These are phyloP conservation scores for Phaseolus coccineus DNA, from an alignment of 331 rosid species.

Conservation along the genomic window DNA sequence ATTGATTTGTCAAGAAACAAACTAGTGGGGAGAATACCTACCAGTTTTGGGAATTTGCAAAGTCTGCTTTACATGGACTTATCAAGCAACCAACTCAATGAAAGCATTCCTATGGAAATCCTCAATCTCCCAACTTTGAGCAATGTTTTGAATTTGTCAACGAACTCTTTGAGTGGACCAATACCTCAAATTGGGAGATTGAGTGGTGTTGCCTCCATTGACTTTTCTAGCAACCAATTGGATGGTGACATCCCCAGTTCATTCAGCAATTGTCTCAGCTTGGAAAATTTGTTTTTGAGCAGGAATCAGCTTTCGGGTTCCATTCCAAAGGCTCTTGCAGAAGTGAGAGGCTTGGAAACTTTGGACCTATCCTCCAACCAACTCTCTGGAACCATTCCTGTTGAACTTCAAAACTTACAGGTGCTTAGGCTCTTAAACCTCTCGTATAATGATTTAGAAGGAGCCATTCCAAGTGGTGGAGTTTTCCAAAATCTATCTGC, in stretches of 20 bases:
- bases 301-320: slow-evolving; percentile 66
- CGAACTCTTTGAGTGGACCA: slow-evolving; percentile 66
- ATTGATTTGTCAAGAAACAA: slow-evolving; percentile 70
- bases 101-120: slow-evolving; percentile 64
- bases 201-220: slow-evolving; percentile 53
- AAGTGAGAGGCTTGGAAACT: slow-evolving; percentile 63
- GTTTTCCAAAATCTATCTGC: slow-evolving; percentile 52
- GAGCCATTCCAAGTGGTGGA: slow-evolving; percentile 65
- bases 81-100: slow-evolving; percentile 68
- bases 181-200: slow-evolving; percentile 64
- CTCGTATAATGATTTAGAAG: slow-evolving; percentile 73
- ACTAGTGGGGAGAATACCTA: slow-evolving; percentile 58
- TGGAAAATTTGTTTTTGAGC: slow-evolving; percentile 59
- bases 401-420: slow-evolving; percentile 54
- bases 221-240: slow-evolving; percentile 66
- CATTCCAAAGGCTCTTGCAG: slow-evolving; percentile 61
- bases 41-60: slow-evolving; percentile 58
- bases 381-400: slow-evolving; percentile 73
- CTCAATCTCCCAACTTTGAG: slow-evolving; percentile 62
- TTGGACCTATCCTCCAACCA: slow-evolving; percentile 80
- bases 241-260: slow-evolving; percentile 62
- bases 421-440: slow-evolving; percentile 63
- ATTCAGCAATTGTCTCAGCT: slow-evolving; percentile 62
- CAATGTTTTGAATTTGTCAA: slow-evolving; percentile 64
- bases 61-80: slow-evolving; percentile 65